Conservation (phyloP, 228 moss, liverwort and hornwort genomes). For the Sphagnum fallax region DNA sequence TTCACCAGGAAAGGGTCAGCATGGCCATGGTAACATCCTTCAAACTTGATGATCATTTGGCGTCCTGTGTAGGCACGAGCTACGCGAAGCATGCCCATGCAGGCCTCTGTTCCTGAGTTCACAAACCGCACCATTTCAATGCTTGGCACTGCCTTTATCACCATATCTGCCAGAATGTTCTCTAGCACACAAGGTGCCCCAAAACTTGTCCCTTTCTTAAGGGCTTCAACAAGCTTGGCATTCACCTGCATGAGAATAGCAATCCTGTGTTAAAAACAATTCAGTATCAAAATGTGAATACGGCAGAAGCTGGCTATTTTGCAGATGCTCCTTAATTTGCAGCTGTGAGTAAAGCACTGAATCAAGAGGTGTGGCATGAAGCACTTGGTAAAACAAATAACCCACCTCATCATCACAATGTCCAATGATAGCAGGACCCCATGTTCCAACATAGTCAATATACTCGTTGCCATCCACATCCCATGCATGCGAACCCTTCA, state of each 20-base stretch:
- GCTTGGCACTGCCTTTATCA: constrained; percentile 93
- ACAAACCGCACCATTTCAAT: constrained; percentile 98
- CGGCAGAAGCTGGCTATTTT: too few relatives aligned
- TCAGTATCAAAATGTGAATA: too few relatives aligned
- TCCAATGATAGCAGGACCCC: constrained; percentile 96
- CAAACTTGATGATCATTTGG: constrained; percentile 89
- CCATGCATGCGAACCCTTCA: constrained; percentile 84
- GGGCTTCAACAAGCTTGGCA: constrained; percentile 70
- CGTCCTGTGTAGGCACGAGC: constrained; percentile 79
- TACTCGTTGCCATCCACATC: constrained; percentile 96
- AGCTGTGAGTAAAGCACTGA: too few relatives aligned
- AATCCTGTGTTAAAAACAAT: neutral
- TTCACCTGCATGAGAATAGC: constrained; percentile 44
- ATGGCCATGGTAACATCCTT: constrained; percentile 97
- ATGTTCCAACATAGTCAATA: constrained; percentile 86
- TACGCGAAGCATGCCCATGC: constrained; percentile 93
- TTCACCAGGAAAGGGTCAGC: constrained; percentile 96
- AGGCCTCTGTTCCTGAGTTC: constrained; percentile 96
- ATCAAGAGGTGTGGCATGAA: too few relatives aligned
- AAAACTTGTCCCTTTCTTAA: constrained; percentile 94
- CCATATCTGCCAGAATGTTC: constrained; percentile 83
- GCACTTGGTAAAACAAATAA: too few relatives aligned
- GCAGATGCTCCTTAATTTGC: too few relatives aligned
- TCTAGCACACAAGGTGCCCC: constrained; percentile 80
- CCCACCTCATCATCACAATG: constrained; percentile 80